Conservation (phyloP, 441 rosid species). For the Populus hybrid region DNA sequence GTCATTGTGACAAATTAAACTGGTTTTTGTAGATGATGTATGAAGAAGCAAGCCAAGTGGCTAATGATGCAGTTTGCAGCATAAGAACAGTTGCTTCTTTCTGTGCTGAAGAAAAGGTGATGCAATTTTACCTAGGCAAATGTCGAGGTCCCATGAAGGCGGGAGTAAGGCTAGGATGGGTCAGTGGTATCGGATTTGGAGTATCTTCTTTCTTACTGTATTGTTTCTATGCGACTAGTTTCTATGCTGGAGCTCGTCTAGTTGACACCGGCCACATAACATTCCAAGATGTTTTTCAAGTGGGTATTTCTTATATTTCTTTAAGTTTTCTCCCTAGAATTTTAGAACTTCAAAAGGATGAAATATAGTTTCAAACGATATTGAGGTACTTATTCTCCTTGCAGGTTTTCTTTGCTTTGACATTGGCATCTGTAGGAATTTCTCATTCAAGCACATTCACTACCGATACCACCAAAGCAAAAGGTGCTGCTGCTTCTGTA, state of each 20-base stretch:
- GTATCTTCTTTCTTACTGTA: constrained; percentile 54
- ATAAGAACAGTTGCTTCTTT: constrained; percentile 90
- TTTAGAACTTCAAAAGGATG: too few species aligned
- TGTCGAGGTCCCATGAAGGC: constrained; percentile 62
- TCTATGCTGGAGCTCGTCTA: constrained; percentile 75
- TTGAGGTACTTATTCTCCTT: constrained; percentile 6
- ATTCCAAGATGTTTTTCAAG: constrained; percentile 63
- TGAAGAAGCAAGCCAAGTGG: constrained; percentile 93
- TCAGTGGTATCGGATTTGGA: constrained; percentile 72
- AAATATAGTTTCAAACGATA: too few species aligned
- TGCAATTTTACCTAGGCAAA: constrained; percentile 58
- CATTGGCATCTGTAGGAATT: constrained; percentile 55
- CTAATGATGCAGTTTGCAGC: constrained; percentile 80
- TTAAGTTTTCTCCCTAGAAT: not conserved
- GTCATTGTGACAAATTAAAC: too few species aligned
- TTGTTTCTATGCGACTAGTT: constrained; percentile 57
- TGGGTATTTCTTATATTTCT: constrained; percentile 15
- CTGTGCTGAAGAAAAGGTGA: constrained; percentile 79
- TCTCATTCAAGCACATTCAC: constrained; percentile 63
- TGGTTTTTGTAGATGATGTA: constrained; percentile 53
- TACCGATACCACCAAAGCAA: constrained; percentile 62
- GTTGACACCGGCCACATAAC: constrained; percentile 51
- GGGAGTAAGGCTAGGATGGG: constrained; percentile 62
- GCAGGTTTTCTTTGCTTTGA: constrained; percentile 77
- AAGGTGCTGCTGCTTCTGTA: constrained; percentile 63